Base-by-base conservation (phyloP, 495 filamentous ascomycete genomes). In the Penicillium alfredii region DNA sequence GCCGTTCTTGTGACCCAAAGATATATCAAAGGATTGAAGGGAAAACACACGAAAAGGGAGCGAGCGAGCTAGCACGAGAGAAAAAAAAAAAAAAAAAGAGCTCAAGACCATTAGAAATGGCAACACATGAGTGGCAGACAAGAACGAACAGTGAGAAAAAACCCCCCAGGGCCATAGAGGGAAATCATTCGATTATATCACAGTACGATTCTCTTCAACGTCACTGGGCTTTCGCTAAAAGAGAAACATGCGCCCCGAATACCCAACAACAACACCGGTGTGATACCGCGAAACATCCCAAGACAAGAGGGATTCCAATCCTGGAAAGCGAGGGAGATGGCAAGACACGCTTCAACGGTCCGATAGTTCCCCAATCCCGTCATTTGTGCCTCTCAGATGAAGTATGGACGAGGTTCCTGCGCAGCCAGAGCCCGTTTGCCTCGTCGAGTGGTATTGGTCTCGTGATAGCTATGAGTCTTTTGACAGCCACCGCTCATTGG, bases 141-240 rank as follows among this genome's bases (percentile, higher is more conserved):
- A 30, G 31, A 11, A 30, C 14, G 22, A 35, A 31, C 29, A 42
- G 26, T 26, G 18, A 17, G n/a, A 40, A 45, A 39, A 38, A 21
- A 46, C 33, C 7, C 31, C 40, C 21, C 24, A 26, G 41, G 33
- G 5, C 18, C 14, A 15, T 29, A 31, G n/a, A 12, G 14, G 4
- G 33, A 34, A 10, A n/a, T n/a, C n/a, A n/a, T n/a, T n/a, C n/a
- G n/a, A n/a, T 43, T 54, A 55, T 57, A 51, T 40, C 28, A 37
- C 28, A 33, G 18, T 35, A 26, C 38, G 21, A 16, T 26, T 23
- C 17, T 35, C 13, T 17, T 32, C 42, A 42, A 30, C 30, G 31
- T 47, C 12, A 27, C 29, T 35, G 20, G n/a, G n/a, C n/a, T n/a
- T n/a, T n/a, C n/a, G n/a, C n/a, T n/a, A n/a, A n/a, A n/a, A n/a